Percentiles rank a stretch among this genome's conserved stretches.
Conservation (phyloP, 2,329 filamentous ascomycete genomes). For the Exophiala sideris region DNA sequence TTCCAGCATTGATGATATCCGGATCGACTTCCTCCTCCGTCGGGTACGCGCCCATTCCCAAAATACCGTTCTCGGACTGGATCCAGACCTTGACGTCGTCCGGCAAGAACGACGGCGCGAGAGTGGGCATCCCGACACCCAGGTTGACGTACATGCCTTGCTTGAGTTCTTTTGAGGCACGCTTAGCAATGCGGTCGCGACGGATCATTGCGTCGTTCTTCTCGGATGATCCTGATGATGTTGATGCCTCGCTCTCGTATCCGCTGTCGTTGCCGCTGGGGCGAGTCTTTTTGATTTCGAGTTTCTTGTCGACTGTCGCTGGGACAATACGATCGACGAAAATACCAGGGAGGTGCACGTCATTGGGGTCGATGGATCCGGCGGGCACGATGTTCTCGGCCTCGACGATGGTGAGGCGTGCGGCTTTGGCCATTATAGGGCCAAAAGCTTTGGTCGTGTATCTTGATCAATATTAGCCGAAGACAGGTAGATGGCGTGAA, state of each 20-base stretch:
- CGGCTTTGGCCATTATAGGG: conserved; percentile 76
- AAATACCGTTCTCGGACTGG: conserved; percentile 80
- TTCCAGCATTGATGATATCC: conserved; percentile 81
- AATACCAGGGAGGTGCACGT: conserved; percentile 76
- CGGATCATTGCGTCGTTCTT: conserved; percentile 48
- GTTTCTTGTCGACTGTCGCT: conserved; percentile 65
- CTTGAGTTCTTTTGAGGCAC: conserved; percentile 77
- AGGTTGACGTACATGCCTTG: conserved; percentile 78
- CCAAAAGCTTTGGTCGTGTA: conserved; percentile 73
- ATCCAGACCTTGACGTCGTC: conserved; percentile 70
- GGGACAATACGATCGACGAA: conserved; percentile 79
- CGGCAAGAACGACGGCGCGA: conserved; percentile 75
- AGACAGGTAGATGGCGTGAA: not conserved
- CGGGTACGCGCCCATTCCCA: conserved; percentile 80
- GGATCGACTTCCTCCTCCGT: conserved; percentile 68
- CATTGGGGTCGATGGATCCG: conserved; percentile 69
- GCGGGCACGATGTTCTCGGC: conserved; percentile 77
- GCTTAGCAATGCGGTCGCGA: conserved; percentile 68
- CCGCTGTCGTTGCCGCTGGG: conserved; percentile 38
- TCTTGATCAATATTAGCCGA: not conserved
- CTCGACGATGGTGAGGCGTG: conserved; percentile 73
- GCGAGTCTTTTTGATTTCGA: conserved; percentile 65
- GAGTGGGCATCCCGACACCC: conserved; percentile 78
- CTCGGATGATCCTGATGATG: conserved; percentile 25
- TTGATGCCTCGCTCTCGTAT: conserved; percentile 30